These are phyloP conservation scores for Hanseniaspora meyeri DNA, from an alignment of 805 yeast species.

Conservation along the genomic window DNA sequence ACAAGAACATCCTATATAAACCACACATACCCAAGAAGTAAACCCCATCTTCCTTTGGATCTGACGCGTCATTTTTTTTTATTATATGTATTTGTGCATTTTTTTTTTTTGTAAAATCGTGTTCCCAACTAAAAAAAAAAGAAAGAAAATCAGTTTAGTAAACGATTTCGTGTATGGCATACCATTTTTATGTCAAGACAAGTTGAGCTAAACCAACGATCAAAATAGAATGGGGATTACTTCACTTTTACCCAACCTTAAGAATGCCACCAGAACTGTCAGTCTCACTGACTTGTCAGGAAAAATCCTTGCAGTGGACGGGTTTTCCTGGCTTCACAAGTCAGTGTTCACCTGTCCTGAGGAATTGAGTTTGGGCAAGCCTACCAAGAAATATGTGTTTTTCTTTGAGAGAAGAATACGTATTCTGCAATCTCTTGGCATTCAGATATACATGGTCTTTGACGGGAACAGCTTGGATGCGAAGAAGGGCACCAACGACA, in stretches of 20 bases:
- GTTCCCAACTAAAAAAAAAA: neutral
- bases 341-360: constrained; percentile 72
- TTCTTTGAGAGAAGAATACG: constrained; percentile 33
- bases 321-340: constrained; percentile 92
- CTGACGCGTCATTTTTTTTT: neutral
- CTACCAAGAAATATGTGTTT: constrained; percentile 60
- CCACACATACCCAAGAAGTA: neutral
- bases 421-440: constrained; percentile 34
- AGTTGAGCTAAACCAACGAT: no score
- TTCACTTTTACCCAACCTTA: constrained; percentile 69
- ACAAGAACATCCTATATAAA: neutral
- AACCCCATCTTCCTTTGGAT: neutral
- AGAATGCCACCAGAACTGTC: constrained; percentile 53
- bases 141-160: neutral
- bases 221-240: constrained; percentile 55
- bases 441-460: constrained; percentile 77
- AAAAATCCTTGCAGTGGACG: constrained; percentile 77
- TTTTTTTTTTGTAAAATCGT: neutral
- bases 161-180: no score
- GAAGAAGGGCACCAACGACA: constrained; percentile 59
- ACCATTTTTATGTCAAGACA: no score
- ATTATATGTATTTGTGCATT: neutral
- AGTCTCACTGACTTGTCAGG: constrained; percentile 55
- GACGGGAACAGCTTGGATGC: constrained; percentile 84
- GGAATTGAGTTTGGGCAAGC: constrained; percentile 59